A percentile compares a stretch with the other conserved stretches of the same genome.
Evolutionary conservation across 495 filamentous ascomycete genomes (phyloP).

Genomic region (Xylaria flabelliformis): DNA sequence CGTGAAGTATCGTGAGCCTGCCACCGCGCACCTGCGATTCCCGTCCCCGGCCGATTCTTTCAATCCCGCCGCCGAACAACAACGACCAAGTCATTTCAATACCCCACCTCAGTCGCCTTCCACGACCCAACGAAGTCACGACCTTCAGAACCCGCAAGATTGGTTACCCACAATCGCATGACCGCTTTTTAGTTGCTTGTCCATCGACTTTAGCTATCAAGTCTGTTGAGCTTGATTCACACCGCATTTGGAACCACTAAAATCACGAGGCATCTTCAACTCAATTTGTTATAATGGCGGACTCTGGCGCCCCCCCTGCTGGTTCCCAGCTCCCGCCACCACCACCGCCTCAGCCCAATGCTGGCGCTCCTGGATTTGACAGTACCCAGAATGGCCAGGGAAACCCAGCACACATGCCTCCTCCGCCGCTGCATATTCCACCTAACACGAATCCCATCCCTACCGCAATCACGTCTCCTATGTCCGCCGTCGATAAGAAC

Average conservation of each 20-base stretch:
- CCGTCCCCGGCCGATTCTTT: conserved; percentile 5
- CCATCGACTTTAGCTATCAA: conserved; percentile 17
- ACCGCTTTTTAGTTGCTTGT: conserved; percentile 3
- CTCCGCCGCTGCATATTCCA: conserved; percentile 90
- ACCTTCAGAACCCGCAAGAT: conserved; percentile 9
- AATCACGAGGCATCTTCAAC: neutral
- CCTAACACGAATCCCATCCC: conserved; percentile 97
- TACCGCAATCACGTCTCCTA: conserved; percentile 87
- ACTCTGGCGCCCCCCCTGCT: conserved; percentile 62
- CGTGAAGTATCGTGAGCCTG: conserved; percentile 33
- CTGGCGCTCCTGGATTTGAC: conserved; percentile 73
- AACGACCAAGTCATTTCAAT: conserved; percentile 10
- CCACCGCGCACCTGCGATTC: conserved; percentile 32
- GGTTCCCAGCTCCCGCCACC: conserved; percentile 67
- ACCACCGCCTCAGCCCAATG: conserved; percentile 68
- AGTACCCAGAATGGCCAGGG: conserved; percentile 71
- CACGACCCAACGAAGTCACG: conserved; percentile 18
- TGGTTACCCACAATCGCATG: conserved; percentile 2
- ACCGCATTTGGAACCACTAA: neutral
- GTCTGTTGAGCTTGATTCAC: neutral
- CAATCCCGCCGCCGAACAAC: neutral
- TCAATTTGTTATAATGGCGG: conserved; percentile 64
- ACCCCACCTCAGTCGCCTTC: conserved; percentile 21
- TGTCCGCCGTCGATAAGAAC: conserved; percentile 67
- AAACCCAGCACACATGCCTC: conserved; percentile 86